Base-by-base conservation (phyloP, 225 moss, liverwort and hornwort species). In the Pseudisothecium myosuroides region DNA sequence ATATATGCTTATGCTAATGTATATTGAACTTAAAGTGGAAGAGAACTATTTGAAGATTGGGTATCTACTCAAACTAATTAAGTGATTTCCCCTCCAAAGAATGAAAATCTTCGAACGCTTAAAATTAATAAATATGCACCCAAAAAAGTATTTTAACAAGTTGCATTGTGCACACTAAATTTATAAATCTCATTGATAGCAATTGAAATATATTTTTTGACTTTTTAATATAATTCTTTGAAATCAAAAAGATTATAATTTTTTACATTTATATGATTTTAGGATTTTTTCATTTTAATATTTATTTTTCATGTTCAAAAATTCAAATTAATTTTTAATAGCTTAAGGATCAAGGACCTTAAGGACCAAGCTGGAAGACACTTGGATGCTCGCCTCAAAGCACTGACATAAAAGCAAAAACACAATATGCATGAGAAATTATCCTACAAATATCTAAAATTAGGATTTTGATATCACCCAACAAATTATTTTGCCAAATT, bases 51-150 rank as follows among this genome's bases (percentile, higher is more conserved):
- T 1, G 3, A 1, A 55, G 6, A 54, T 24, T 55, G 4, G 5
- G 2, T n/a, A n/a, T 15, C 37, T 37, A 77, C 0, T 3, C 4
- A 55, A 55, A 24, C 2, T 10, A 37, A 37, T 36, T 23, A 54
- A 36, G 23, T 77, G n/a, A 54, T 36, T 3, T 1, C 0, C 22
- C 0, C 4, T 9, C 1, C 3, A 8, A 36, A 18, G 1, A 76
- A 36, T 34, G 5, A 54, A 52, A 76, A 52, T 54, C 9, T 54
- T 2, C 2, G 13, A 12, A 5, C 0, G 0, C 21, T 76, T 13
- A 21, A 34, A 50, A 34, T 50, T 52, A 34, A 34, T 34, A 76
- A 52, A 50, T 21, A 65, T 65, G 5, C 5, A 5, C 5, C 5
- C 8, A 2, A 10, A 65, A n/a, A 50, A 20, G 8, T 7, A 1